phyloP scores from a whole-genome alignment of 345 rosid genomes.

The Psidium guajava region DNA sequence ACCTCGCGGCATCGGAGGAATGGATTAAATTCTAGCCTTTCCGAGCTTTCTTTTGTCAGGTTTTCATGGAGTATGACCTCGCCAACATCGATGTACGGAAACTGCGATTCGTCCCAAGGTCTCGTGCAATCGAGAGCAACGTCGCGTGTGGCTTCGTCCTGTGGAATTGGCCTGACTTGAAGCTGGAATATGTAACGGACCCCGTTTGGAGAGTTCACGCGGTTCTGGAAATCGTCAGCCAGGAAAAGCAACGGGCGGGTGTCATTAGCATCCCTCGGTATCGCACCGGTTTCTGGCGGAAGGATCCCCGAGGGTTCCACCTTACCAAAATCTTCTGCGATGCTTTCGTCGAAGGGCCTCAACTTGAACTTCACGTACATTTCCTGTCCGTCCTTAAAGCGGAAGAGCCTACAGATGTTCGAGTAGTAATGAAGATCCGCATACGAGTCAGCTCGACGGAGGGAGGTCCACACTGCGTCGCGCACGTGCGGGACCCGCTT shows the following conservation, averaged over 20 bases:
- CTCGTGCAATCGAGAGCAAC: slow-evolving; percentile 50
- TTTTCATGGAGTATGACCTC: slow-evolving; percentile 35
- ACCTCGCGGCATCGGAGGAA: slow-evolving; percentile 28
- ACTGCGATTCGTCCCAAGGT: slow-evolving; percentile 46
- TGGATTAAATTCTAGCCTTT: slow-evolving; percentile 46
- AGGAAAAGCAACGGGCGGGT: slow-evolving; percentile 51
- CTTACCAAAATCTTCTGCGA: slow-evolving; percentile 41
- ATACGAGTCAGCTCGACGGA: slow-evolving; percentile 33
- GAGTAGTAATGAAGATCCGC: slow-evolving; percentile 51
- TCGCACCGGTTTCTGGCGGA: slow-evolving; percentile 76
- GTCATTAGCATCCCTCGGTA: slow-evolving; percentile 44
- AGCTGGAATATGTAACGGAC: slow-evolving; percentile 52
- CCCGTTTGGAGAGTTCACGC: slow-evolving; percentile 30
- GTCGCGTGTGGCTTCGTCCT: slow-evolving; percentile 27
- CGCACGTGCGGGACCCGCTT: slow-evolving; percentile 42
- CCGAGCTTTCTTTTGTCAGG: slow-evolving; percentile 39
- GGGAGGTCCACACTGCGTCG: slow-evolving; percentile 59
- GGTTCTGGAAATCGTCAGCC: slow-evolving; percentile 40
- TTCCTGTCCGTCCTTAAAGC: slow-evolving; percentile 45
- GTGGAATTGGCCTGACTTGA: slow-evolving; percentile 32
- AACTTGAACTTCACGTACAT: slow-evolving; percentile 59
- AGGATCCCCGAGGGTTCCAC: slow-evolving; percentile 55
- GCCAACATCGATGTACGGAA: slow-evolving; percentile 38
- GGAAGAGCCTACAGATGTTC: slow-evolving; percentile 43
- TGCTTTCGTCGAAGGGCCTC: slow-evolving; percentile 29